Evolutionary conservation across 495 filamentous ascomycete species (phyloP), one percentile per base, ranked within the genome.

Genomic region (Stereocaulon alpinum): DNA sequence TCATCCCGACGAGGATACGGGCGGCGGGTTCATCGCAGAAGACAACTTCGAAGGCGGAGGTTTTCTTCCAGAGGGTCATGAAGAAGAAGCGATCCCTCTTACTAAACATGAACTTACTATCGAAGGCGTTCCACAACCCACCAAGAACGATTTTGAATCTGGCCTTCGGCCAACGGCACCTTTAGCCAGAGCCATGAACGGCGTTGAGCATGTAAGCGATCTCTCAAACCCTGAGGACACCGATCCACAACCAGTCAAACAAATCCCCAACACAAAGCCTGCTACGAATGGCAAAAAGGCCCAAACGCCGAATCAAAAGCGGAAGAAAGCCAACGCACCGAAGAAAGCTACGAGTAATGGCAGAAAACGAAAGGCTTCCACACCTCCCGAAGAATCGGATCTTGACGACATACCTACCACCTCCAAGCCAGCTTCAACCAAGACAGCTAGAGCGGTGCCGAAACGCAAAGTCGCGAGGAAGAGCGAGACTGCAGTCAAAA

Each of bases 11-110:
- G 73, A 79, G 30, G 75, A 79, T 20, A 73, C 76, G 68, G 79
- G 68, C 5, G 82, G 82, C 4, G 80, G 79, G 0, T 85, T 85
- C 59, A 58, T 84, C 10, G 76, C 71, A 2, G 76, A 81, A 60
- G 80, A 77, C 32, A 62, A 67, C 44, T 53, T 34, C 30, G 60
- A 53, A 56, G 69, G 61, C 12, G 59, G 63, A 14, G 67, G 64
- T 2, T 66, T 68, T 41, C 32, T 65, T 20, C 43, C 51, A 32
- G 47, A 65, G 42, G 58, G 55, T 15, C 27, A 61, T 43, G 53
- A 67, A 10, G 50, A 53, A 44, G 57, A 59, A 20, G 47, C 65
- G 15, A 30, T 42, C 41, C 54, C 34, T 6, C 40, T 14, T 22
- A 30, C 50, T 20, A 42, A 47, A 14, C 37, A 29, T 9, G 40